phyloP scores from a whole-genome alignment of 2,329 filamentous ascomycete species.

The Trichoderma sp. region DNA sequence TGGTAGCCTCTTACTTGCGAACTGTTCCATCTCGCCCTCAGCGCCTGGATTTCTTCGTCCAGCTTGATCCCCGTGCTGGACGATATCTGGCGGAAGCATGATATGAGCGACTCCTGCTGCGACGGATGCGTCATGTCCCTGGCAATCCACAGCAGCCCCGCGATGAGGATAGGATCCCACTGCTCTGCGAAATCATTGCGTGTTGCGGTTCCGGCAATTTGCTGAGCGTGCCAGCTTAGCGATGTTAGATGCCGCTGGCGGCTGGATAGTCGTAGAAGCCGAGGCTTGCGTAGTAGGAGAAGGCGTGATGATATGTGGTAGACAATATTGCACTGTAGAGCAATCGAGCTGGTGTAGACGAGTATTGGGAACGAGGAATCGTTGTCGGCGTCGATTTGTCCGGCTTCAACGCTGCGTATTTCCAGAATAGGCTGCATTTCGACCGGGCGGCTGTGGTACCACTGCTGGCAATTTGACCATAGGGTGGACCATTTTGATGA shows the following conservation, averaged over 20 bases:
- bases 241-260: constrained; percentile 17
- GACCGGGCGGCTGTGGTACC: constrained; percentile 21
- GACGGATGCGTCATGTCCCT: constrained; percentile 29
- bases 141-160: constrained; percentile 28
- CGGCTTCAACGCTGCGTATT: constrained; percentile 23
- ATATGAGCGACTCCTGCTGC: constrained; percentile 26
- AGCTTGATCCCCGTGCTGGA: constrained; percentile 22
- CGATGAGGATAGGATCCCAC: constrained; percentile 33
- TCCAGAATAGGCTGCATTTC: constrained; percentile 23
- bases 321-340: constrained; percentile 22
- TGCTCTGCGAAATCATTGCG: constrained; percentile 33
- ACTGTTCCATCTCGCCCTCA: constrained; percentile 16
- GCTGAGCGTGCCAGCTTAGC: constrained; percentile 31
- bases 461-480: constrained; percentile 22
- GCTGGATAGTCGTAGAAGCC: constrained; percentile 21
- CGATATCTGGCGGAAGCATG: constrained; percentile 22
- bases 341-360: constrained; percentile 24
- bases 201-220: constrained; percentile 28
- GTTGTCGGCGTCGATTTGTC: constrained; percentile 21
- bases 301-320: constrained; percentile 26
- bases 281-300: constrained; percentile 24
- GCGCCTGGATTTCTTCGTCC: constrained; percentile 18
- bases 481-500: constrained; percentile 20
- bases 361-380: constrained; percentile 24
- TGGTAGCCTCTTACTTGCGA: not conserved